These are phyloP conservation scores for Dothideomycetidae sp. DNA, from an alignment of 2,329 filamentous ascomycete species.

Conservation along the genomic window DNA sequence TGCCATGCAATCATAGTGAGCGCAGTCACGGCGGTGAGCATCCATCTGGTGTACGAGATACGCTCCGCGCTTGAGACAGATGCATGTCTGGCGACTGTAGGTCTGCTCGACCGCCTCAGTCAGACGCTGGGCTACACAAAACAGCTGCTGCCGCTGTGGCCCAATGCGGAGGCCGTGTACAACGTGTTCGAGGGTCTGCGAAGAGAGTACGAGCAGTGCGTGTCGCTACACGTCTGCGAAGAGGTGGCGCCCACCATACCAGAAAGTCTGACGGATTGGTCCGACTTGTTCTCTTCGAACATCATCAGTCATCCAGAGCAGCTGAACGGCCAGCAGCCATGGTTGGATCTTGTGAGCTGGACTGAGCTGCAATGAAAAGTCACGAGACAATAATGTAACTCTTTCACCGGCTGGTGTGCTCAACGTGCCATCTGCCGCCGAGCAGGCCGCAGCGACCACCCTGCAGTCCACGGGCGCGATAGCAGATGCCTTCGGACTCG, in stretches of 20 bases:
- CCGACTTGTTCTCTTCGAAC: not conserved
- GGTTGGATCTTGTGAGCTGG: not conserved
- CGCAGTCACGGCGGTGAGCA: conserved; percentile 3
- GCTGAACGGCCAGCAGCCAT: not conserved
- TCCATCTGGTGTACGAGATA: conserved; percentile 3
- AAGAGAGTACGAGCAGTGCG: conserved; percentile 4
- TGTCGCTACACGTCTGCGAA: not conserved
- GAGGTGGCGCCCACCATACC: not conserved
- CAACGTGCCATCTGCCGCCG: conserved; percentile 3
- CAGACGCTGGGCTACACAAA: not conserved
- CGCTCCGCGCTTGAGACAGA: not conserved
- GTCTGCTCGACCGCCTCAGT: conserved; percentile 1
- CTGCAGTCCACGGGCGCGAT: not conserved
- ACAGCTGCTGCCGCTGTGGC: conserved; percentile 3
- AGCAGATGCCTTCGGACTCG: not conserved
- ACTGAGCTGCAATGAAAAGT: not conserved
- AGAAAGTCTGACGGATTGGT: not conserved
- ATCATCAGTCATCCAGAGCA: not conserved
- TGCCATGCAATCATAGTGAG: conserved; percentile 6
- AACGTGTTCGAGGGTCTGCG: conserved; percentile 3
- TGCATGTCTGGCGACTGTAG: conserved; percentile 1
- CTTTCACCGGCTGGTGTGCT: not conserved
- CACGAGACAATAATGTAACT: not conserved
- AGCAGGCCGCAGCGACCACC: conserved; percentile 1
- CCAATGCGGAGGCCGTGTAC: conserved; percentile 1